phyloP scores from a whole-genome alignment of 169 alveolate species.

The Cryptosporidium viatorum region DNA sequence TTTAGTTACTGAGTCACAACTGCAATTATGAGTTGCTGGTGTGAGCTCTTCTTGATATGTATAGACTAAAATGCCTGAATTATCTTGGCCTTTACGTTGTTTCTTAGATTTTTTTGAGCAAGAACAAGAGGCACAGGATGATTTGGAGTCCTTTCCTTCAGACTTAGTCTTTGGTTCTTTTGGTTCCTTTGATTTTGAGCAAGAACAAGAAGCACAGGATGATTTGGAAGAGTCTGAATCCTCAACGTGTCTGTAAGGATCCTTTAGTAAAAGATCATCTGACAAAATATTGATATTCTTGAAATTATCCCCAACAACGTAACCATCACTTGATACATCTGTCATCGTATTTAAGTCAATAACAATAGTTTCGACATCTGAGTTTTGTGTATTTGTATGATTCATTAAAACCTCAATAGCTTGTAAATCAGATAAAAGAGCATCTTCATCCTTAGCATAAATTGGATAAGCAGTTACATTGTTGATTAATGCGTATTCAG shows the following conservation, averaged over 20 bases:
- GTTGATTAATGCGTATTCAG: neutral
- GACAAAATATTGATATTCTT: neutral
- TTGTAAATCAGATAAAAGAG: neutral
- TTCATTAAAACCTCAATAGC: neutral
- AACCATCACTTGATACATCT: neutral
- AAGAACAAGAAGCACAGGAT: slow-evolving; percentile 11
- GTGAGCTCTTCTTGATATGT: neutral
- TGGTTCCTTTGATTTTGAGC: neutral
- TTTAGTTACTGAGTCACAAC: slow-evolving; percentile 9
- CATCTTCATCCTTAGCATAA: neutral
- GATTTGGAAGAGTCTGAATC: neutral
- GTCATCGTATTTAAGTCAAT: neutral
- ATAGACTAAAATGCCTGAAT: neutral
- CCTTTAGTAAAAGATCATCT: neutral
- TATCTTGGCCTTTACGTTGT: neutral
- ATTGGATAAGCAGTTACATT: neutral
- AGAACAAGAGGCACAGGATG: slow-evolving; percentile 1
- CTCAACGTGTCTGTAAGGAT: neutral
- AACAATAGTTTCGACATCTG: neutral
- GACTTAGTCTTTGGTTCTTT: neutral
- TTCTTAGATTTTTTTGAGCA: neutral
- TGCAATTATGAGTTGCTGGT: slow-evolving; percentile 5
- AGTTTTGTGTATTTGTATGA: neutral
- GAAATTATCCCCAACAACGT: neutral
- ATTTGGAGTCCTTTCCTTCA: neutral